A percentile compares a stretch with the other conserved stretches of the same genome.
These are phyloP conservation scores for Linum lewisii DNA, from an alignment of 345 rosid genomes.

Conservation along the genomic window DNA sequence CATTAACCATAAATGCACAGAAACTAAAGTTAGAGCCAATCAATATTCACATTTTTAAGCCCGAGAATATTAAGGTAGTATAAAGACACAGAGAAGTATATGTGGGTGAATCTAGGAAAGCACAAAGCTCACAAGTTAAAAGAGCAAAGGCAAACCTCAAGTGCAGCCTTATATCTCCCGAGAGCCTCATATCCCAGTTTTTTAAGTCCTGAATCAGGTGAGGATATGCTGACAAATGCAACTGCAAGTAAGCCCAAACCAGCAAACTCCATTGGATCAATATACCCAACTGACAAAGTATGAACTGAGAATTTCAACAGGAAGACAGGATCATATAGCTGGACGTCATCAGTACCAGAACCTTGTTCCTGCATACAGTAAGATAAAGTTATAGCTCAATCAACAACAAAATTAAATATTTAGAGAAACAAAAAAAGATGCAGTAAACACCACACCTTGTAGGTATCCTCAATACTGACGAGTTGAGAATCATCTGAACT, in stretches of 20 bases:
- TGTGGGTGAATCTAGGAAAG: background rate
- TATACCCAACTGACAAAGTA: constrained; percentile 42
- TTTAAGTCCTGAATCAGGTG: constrained; percentile 69
- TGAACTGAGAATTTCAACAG: constrained; percentile 60
- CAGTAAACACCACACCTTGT: constrained; percentile 11
- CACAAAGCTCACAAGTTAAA: background rate
- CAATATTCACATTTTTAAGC: no score
- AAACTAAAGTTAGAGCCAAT: no score
- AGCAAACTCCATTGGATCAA: constrained; percentile 79
- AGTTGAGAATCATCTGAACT: background rate
- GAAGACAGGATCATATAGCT: constrained; percentile 75
- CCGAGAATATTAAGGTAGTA: no score
- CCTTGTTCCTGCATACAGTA: constrained; percentile 22
- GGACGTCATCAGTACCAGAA: constrained; percentile 21
- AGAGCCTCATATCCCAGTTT: constrained; percentile 74
- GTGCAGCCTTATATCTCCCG: constrained; percentile 43
- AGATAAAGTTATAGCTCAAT: background rate
- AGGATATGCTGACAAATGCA: constrained; percentile 74
- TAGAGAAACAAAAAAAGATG: constrained; percentile 7
- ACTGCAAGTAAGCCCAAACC: constrained; percentile 84
- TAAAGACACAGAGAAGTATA: no score
- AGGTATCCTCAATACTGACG: background rate
- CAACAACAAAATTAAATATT: background rate
- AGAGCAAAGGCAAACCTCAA: constrained; percentile 45
- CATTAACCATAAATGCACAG: no score